Conservation (phyloP, 139 green algal species). For the Coelastrella sp. region DNA sequence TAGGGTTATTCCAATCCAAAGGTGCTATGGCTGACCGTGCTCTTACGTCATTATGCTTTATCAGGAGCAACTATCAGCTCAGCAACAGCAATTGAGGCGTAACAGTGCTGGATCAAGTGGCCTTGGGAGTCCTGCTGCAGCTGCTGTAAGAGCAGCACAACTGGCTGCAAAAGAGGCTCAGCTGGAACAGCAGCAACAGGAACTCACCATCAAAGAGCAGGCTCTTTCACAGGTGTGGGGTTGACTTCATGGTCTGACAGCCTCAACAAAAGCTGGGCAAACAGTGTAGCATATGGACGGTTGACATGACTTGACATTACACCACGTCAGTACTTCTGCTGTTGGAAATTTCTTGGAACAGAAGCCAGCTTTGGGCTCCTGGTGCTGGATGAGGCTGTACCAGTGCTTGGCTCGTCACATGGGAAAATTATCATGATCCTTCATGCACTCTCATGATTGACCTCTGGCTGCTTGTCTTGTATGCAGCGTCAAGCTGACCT, state of each 20-base stretch:
- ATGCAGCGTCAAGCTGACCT: constrained; percentile 22
- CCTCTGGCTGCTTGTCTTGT: background rate
- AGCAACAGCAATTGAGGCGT: constrained; percentile 11
- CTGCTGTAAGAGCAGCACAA: constrained; percentile 23
- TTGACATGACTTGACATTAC: background rate
- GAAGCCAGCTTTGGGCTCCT: no score
- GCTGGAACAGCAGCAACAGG: constrained; percentile 21
- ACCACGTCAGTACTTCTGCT: no score
- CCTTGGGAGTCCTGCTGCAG: constrained; percentile 28
- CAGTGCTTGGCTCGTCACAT: no score
- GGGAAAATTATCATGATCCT: no score
- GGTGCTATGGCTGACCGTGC: background rate
- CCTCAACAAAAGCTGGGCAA: background rate
- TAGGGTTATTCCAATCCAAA: background rate
- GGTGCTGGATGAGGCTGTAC: no score
- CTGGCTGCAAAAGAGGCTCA: constrained; percentile 28
- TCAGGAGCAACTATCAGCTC: constrained; percentile 1
- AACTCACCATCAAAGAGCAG: constrained; percentile 1
- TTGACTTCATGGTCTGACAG: background rate
- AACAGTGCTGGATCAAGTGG: background rate
- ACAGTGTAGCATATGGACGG: background rate
- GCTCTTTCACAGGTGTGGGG: constrained; percentile 6
- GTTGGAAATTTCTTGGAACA: no score
- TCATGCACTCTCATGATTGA: background rate
- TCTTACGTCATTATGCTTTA: background rate